These are phyloP conservation scores for Hypericum perforatum DNA, from an alignment of 345 rosid genomes.

Conservation along the genomic window DNA sequence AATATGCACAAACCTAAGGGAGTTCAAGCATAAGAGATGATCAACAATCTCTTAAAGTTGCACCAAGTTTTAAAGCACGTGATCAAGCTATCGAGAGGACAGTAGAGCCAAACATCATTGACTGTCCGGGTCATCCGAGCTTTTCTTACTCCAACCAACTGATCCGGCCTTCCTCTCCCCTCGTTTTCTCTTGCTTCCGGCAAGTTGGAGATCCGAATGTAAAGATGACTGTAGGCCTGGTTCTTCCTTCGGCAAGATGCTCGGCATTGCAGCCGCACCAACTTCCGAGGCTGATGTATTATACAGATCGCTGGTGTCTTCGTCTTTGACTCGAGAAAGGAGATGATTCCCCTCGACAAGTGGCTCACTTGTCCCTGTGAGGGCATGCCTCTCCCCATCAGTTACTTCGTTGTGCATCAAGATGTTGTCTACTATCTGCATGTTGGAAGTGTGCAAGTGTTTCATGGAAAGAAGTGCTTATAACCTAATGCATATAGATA, in stretches of 20 bases:
- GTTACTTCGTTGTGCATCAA: constrained; percentile 42
- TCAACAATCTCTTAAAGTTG: too few species aligned
- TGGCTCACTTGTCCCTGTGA: constrained; percentile 30
- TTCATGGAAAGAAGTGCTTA: too few species aligned
- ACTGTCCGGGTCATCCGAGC: constrained; percentile 1
- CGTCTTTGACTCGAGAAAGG: constrained; percentile 44
- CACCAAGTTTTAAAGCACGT: too few species aligned
- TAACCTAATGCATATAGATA: too few species aligned
- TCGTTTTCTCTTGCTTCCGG: constrained; percentile 77
- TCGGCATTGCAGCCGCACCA: constrained; percentile 15
- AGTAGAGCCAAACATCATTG: neutral
- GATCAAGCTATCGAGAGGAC: too few species aligned
- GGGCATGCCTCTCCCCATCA: constrained; percentile 31
- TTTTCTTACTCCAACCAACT: constrained; percentile 5
- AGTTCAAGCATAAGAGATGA: too few species aligned
- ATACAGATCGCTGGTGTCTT: constrained; percentile 38
- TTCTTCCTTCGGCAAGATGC: constrained; percentile 19
- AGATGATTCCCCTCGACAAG: constrained; percentile 23
- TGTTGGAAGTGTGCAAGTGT: neutral
- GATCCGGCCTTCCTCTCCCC: constrained; percentile 68
- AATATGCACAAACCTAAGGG: too few species aligned
- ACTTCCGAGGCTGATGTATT: constrained; percentile 27
- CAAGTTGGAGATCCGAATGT: constrained; percentile 57
- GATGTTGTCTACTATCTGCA: constrained; percentile 52
- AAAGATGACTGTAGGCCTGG: constrained; percentile 58